These are phyloP conservation scores for Tricholoma flavovirens DNA, from an alignment of 768 basidiomycete genomes.

Conservation along the genomic window DNA sequence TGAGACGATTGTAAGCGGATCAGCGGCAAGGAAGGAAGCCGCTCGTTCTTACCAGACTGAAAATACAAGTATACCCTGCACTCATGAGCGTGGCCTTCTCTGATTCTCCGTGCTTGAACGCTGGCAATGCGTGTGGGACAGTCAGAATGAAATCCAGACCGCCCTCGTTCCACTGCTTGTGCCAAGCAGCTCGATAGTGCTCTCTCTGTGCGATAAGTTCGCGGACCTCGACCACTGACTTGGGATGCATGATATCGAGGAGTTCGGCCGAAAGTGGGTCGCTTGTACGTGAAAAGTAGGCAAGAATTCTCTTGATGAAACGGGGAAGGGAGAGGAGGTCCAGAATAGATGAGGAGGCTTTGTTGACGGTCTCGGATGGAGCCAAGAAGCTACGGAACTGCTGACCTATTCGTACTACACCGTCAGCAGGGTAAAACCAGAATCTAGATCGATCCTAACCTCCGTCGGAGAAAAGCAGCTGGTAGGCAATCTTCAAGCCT, in stretches of 20 bases:
- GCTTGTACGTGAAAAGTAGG: slow-evolving; percentile 32
- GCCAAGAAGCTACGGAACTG: slow-evolving; percentile 33
- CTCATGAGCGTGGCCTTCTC: slow-evolving; percentile 51
- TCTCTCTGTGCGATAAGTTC: slow-evolving; percentile 42
- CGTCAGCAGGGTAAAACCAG: slow-evolving; percentile 4
- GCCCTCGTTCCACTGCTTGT: slow-evolving; percentile 39
- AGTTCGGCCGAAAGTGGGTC: slow-evolving; percentile 34
- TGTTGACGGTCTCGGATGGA: slow-evolving; percentile 30
- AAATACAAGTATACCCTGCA: slow-evolving; percentile 60
- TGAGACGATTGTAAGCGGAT: slow-evolving; percentile 1
- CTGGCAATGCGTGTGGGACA: slow-evolving; percentile 58
- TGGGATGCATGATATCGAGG: slow-evolving; percentile 36
- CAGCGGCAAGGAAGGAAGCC: not conserved
- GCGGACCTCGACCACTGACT: slow-evolving; percentile 47
- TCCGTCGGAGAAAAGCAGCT: slow-evolving; percentile 52
- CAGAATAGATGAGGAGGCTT: slow-evolving; percentile 25
- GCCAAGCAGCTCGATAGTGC: slow-evolving; percentile 38
- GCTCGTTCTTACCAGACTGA: slow-evolving; percentile 46
- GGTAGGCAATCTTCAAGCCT: slow-evolving; percentile 47
- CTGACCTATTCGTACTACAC: slow-evolving; percentile 28
- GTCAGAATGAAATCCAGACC: slow-evolving; percentile 60
- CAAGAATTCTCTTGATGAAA: slow-evolving; percentile 38
- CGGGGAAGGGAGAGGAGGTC: slow-evolving; percentile 31
- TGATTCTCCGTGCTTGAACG: slow-evolving; percentile 47
- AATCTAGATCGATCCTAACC: slow-evolving; percentile 28